A percentile compares a stretch with the other conserved stretches of the same genome.
Conservation (phyloP, 2,329 filamentous ascomycete genomes). For the Fusarium keratoplasticum region DNA sequence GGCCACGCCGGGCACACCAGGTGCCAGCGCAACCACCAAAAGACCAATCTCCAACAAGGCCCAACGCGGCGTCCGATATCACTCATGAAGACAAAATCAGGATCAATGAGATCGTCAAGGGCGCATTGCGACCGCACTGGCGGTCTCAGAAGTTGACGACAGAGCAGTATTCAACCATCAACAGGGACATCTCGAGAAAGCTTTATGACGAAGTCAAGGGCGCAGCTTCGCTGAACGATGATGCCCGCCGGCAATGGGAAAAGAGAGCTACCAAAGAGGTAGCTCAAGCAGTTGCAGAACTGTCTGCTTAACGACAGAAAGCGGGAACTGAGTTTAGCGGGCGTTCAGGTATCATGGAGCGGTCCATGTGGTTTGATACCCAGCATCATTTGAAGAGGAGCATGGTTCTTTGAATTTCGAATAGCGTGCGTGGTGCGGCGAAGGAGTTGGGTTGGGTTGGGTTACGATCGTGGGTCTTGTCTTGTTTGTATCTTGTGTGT, state of each 20-base stretch:
- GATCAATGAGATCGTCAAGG: constrained; percentile 88
- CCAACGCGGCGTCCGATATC: constrained; percentile 57
- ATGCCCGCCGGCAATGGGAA: constrained; percentile 78
- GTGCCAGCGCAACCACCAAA: constrained; percentile 63
- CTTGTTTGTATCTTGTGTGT: constrained; percentile 29
- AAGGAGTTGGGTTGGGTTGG: constrained; percentile 37
- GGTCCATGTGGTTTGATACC: constrained; percentile 49
- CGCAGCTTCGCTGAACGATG: constrained; percentile 70
- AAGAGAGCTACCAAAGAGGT: constrained; percentile 83
- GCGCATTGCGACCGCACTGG: constrained; percentile 85
- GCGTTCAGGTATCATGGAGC: constrained; percentile 48
- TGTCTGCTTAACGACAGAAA: constrained; percentile 57
- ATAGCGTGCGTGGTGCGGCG: constrained; percentile 43
- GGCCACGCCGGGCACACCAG: constrained; percentile 59
- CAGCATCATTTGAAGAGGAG: constrained; percentile 46
- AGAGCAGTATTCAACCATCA: constrained; percentile 93
- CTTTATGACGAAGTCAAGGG: constrained; percentile 79
- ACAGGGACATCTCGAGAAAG: constrained; percentile 87
- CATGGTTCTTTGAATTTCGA: constrained; percentile 43
- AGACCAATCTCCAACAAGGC: constrained; percentile 76
- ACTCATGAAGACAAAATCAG: constrained; percentile 87
- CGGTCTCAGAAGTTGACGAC: constrained; percentile 82
- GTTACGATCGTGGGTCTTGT: constrained; percentile 22
- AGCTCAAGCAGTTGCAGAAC: constrained; percentile 74
- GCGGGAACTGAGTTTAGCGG: constrained; percentile 40